phyloP scores from a whole-genome alignment of 805 yeast genomes.

The Wickerhamiella domercqiae region DNA sequence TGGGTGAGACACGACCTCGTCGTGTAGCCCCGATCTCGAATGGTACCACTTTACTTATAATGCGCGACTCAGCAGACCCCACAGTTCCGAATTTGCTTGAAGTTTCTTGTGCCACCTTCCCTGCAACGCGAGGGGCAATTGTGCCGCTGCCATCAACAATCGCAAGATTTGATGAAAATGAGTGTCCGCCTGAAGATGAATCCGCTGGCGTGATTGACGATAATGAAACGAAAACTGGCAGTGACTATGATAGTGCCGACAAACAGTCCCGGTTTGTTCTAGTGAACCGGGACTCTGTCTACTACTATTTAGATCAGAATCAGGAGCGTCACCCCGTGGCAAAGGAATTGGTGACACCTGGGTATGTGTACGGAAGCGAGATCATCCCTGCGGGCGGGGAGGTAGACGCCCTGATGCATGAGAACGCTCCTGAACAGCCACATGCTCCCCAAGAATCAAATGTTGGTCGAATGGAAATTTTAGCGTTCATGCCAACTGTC shows the following conservation, averaged over 20 bases:
- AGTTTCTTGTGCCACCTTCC: neutral
- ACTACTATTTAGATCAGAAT: neutral
- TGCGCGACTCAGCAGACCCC: neutral
- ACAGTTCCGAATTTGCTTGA: neutral
- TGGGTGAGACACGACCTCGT: neutral
- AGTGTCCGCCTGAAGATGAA: too few species aligned
- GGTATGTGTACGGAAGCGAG: conserved; percentile 10
- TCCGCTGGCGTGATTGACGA: too few species aligned
- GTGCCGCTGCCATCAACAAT: neutral
- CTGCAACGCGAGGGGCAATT: neutral
- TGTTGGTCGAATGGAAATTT: conserved; percentile 5
- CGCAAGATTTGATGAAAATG: neutral
- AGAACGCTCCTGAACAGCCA: neutral
- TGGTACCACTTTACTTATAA: neutral
- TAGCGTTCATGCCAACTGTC: conserved; percentile 4
- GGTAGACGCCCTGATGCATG: neutral
- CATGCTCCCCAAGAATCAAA: neutral
- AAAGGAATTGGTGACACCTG: neutral
- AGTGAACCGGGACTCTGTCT: conserved; percentile 1
- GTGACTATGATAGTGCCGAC: neutral
- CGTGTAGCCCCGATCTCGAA: neutral
- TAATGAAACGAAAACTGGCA: too few species aligned
- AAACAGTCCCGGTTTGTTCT: neutral
- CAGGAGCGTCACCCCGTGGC: conserved; percentile 1
- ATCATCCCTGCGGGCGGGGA: conserved; percentile 4